Conservation (phyloP, 352 stramenopile species). For the Globisporangium splendens region DNA sequence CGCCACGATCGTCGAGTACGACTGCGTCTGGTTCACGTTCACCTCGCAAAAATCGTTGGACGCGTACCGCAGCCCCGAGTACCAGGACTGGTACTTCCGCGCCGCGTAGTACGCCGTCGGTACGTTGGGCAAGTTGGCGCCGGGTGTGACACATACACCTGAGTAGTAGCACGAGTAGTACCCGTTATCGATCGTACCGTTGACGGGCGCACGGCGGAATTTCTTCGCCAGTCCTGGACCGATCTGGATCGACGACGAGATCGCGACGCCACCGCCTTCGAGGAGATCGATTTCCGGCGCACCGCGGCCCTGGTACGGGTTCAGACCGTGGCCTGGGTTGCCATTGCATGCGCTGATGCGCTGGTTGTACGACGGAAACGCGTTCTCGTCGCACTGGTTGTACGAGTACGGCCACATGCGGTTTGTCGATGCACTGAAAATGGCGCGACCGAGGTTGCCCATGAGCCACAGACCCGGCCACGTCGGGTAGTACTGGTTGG, state of each 20-base stretch:
- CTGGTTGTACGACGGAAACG: conserved; percentile 72
- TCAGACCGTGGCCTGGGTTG: conserved; percentile 89
- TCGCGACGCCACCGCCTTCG: conserved; percentile 73
- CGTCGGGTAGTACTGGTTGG: conserved; percentile 54
- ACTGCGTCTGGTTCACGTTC: conserved; percentile 28
- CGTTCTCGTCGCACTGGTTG: conserved; percentile 87
- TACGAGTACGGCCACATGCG: conserved; percentile 96
- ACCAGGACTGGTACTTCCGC: conserved; percentile 45
- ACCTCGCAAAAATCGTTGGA: conserved; percentile 51
- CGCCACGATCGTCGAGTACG: conserved; percentile 35
- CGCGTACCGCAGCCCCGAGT: conserved; percentile 50
- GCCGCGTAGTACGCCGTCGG: conserved; percentile 37
- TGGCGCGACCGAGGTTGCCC: conserved; percentile 93
- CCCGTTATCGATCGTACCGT: conserved; percentile 21
- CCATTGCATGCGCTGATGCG: conserved; percentile 88
- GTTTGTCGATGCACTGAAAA: conserved; percentile 91
- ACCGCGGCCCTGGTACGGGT: conserved; percentile 85
- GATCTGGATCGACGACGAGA: conserved; percentile 78
- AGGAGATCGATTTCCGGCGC: conserved; percentile 95
- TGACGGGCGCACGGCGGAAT: conserved; percentile 37
- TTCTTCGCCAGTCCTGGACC: conserved; percentile 51
- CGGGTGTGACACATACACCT: conserved; percentile 35
- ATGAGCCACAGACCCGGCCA: conserved; percentile 96
- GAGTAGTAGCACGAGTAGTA: conserved; percentile 42
- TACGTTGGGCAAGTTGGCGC: conserved; percentile 55